Evolutionary conservation across 2,329 filamentous ascomycete species (phyloP), one percentile per base, ranked within the genome.

Genomic region (Epichloe sp.): DNA sequence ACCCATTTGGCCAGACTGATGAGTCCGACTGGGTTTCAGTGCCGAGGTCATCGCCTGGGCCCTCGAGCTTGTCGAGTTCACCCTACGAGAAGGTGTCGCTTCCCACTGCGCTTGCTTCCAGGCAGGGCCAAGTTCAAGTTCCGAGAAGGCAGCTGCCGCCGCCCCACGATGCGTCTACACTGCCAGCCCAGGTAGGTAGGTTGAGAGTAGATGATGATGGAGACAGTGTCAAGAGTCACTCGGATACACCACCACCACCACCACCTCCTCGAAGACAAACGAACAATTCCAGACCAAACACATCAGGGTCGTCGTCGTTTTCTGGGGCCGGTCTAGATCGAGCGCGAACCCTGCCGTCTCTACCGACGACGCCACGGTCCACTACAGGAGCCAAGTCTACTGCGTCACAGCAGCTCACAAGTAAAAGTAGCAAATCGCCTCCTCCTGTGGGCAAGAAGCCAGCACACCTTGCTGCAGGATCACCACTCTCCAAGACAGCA

Each of bases 11-110:
- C 1, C 72, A 77, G 0, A 82, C 78, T 2, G 76, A 83, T 35
- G 87, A 95, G 64, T 79, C 84, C 10, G 90, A 96, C 60, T 97
- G 93, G 93, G 80, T 95, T 42, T 76, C 76, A 3, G 72, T 84
- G 5, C 75, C 79, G 21, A 70, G 78, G 35, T 69, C 74, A 3
- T 71, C 73, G 42, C 78, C 77, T 15, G 72, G 75, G 38, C 71
- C 76, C 0, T 78, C 75, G 2, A 79, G 74, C 60, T 72, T 81
- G 53, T 80, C 78, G 10, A 79, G 73, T 50, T 81, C 76, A 19
- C 77, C 76, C 1, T 81, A 78, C 55, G 78, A 81, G 56, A 75
- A 80, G 52, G 71, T 80, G 52, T 74, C 71, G 53, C 67, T 76
- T 48, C 76, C 77, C 3, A 68, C 64, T 14, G 56, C 72, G 66